Conservation (phyloP, 306 rosid genomes). For the barrel medic (Medicago truncatula) region MtrunA17r5.0-ANR NC_053049.1:41000001-41000500, state of each 20-base stretch:
- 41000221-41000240: constrained; percentile 60
- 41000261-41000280: too few relatives aligned
- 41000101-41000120: constrained; percentile 73
- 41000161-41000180: constrained; percentile 58
- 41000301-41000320: too few relatives aligned
- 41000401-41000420: too few relatives aligned
- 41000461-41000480: constrained; percentile 39
- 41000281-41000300: too few relatives aligned
- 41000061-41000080: constrained; percentile 55
- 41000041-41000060: constrained; percentile 15
- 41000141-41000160: constrained; percentile 43
- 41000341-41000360: too few relatives aligned
- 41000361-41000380: too few relatives aligned
- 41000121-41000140: constrained; percentile 55
- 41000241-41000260: constrained; percentile 53
- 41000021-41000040: background rate
- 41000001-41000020: background rate
- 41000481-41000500: constrained; percentile 54
- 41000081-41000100: constrained; percentile 41
- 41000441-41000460: background rate
- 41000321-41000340: too few relatives aligned
- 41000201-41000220: constrained; percentile 78
- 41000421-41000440: too few relatives aligned
- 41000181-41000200: constrained; percentile 60
- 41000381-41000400: too few relatives aligned